A percentile compares a stretch with the other conserved stretches of the same genome.
These are phyloP conservation scores for Saccharomycopsis schoenii DNA, from an alignment of 805 yeast genomes.

Conservation along the genomic window DNA sequence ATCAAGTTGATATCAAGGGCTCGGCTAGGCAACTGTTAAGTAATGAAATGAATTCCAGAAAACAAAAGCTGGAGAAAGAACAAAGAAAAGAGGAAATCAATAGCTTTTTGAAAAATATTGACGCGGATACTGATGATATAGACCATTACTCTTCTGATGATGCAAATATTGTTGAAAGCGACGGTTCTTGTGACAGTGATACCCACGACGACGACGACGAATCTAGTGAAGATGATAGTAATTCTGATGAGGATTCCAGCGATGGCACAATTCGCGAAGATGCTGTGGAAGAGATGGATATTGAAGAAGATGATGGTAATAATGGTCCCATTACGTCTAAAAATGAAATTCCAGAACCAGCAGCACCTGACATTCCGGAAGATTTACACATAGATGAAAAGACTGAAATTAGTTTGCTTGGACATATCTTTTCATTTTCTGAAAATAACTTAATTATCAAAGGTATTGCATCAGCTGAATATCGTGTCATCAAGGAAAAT, in stretches of 20 bases:
- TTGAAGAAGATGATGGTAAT: conserved; percentile 34
- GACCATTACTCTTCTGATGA: conserved; percentile 6
- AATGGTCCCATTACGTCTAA: conserved; percentile 67
- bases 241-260: conserved; percentile 25
- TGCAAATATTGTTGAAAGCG: background rate
- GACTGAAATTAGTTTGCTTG: conserved; percentile 64
- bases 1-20: background rate
- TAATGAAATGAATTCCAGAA: background rate
- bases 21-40: background rate
- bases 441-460: conserved; percentile 64
- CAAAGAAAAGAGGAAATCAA: conserved; percentile 6
- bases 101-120: background rate
- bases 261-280: conserved; percentile 22
- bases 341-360: conserved; percentile 65
- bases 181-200: background rate
- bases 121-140: background rate
- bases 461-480: conserved; percentile 74
- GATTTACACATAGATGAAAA: conserved; percentile 48
- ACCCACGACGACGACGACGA: conserved; percentile 7
- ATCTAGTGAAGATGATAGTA: conserved; percentile 14
- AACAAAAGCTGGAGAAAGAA: background rate
- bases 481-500: conserved; percentile 69
- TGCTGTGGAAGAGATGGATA: conserved; percentile 20
- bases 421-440: conserved; percentile 56
- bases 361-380: conserved; percentile 56